Conservation (phyloP, 192 early-diverging fungal species). For the Coemansia sp. region DNA sequence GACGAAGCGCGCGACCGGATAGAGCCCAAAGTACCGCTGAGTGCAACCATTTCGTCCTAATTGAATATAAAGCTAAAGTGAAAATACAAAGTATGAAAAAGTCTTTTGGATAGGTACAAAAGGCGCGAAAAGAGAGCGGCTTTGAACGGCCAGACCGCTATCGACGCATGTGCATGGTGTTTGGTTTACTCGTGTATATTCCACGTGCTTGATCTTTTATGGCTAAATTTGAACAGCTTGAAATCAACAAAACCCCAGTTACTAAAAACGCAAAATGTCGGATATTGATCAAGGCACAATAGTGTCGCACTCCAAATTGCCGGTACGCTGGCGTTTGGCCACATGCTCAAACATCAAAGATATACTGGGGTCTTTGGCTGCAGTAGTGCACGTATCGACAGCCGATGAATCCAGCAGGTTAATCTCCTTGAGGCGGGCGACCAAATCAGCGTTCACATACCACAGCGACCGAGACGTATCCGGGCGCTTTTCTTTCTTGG, state of each 20-base stretch:
- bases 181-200: neutral
- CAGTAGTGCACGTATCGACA: neutral
- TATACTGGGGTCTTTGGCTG: neutral
- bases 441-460: slow-evolving; percentile 37
- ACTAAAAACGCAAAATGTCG: neutral
- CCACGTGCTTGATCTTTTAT: neutral
- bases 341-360: slow-evolving; percentile 1
- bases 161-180: neutral
- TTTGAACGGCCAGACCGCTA: neutral
- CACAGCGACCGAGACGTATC: slow-evolving; percentile 33
- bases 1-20: neutral
- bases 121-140: neutral
- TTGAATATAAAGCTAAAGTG: neutral
- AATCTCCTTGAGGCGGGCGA: slow-evolving; percentile 9
- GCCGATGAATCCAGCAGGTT: neutral
- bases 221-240: neutral
- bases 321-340: slow-evolving; percentile 12
- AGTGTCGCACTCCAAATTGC: neutral
- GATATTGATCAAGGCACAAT: neutral
- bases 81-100: neutral
- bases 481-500: slow-evolving; percentile 49
- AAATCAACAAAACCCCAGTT: neutral
- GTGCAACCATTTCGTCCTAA: neutral
- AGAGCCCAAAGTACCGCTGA: neutral
- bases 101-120: neutral